These are phyloP conservation scores for Monoraphidium neglectum DNA, from an alignment of 139 green algal species.

Conservation along the genomic window DNA sequence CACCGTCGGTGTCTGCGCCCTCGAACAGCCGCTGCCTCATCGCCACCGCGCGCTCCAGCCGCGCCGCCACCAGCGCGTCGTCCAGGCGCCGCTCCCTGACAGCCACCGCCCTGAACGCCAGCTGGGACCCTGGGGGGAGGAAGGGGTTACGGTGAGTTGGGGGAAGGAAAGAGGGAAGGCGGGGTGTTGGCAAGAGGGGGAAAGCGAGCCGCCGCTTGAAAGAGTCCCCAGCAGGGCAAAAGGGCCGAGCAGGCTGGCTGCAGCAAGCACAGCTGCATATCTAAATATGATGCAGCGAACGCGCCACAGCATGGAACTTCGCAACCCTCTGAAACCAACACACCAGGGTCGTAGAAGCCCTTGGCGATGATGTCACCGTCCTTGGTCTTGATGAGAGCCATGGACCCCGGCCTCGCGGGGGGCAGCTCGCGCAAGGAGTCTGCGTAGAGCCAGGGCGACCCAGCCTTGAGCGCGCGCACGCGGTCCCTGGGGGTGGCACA, in stretches of 20 bases:
- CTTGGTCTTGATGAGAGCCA: conserved; percentile 55
- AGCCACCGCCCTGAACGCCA: conserved; percentile 43
- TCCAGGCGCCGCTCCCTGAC: conserved; percentile 36
- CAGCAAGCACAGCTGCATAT: background rate
- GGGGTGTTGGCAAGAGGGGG: too few relatives aligned
- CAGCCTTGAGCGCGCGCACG: conserved; percentile 33
- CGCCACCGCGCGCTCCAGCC: conserved; percentile 29
- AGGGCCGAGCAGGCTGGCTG: background rate
- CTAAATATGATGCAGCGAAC: background rate
- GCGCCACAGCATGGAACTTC: too few relatives aligned
- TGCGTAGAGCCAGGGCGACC: conserved; percentile 52
- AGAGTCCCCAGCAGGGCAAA: background rate
- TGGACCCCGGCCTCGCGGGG: conserved; percentile 30
- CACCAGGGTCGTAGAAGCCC: conserved; percentile 4
- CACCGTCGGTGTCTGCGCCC: conserved; percentile 15
- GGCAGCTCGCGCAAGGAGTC: conserved; percentile 29
- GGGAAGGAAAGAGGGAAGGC: too few relatives aligned
- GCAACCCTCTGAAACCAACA: too few relatives aligned
- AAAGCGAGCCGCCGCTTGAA: too few relatives aligned
- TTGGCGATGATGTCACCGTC: conserved; percentile 57
- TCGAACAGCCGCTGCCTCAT: conserved; percentile 41
- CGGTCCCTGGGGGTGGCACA: too few relatives aligned
- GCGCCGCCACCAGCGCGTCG: conserved; percentile 30
- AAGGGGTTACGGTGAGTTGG: background rate
- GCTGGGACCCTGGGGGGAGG: conserved; percentile 33